Evolutionary conservation across 257 asterid species (phyloP).

Genomic region (Ilex asprella): DNA sequence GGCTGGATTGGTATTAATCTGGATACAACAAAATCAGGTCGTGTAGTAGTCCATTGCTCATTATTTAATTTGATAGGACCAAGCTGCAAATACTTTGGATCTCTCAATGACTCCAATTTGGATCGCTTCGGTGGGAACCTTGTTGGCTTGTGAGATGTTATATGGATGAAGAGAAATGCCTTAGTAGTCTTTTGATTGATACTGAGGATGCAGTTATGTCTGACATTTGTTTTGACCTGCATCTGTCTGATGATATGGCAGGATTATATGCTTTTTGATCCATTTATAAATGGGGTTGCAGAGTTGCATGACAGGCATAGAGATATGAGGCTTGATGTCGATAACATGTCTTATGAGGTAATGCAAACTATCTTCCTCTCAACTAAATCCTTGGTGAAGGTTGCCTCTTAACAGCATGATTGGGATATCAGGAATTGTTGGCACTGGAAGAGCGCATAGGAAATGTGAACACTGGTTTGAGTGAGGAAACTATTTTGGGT

Average conservation of each 20-base stretch:
- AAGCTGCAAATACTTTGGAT: too few species aligned
- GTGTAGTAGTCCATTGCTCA: too few species aligned
- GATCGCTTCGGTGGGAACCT: too few species aligned
- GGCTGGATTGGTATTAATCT: too few species aligned
- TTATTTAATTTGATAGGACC: too few species aligned
- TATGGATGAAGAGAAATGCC: too few species aligned
- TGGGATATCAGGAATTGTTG: constrained; percentile 56
- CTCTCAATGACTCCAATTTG: too few species aligned
- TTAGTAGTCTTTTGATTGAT: too few species aligned
- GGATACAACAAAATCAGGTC: too few species aligned
- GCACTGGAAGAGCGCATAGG: constrained; percentile 93
- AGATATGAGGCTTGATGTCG: constrained; percentile 91
- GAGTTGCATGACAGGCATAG: constrained; percentile 82
- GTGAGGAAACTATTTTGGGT: constrained; percentile 42
- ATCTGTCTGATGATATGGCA: constrained; percentile 12
- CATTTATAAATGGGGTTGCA: constrained; percentile 39
- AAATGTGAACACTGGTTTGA: constrained; percentile 73
- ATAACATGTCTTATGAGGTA: constrained; percentile 95
- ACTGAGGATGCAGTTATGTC: too few species aligned
- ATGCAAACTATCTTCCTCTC: constrained; percentile 3
- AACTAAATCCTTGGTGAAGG: constrained; percentile 1
- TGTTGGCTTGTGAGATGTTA: too few species aligned
- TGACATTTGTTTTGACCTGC: too few species aligned
- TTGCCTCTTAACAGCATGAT: neutral
- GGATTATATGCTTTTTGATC: constrained; percentile 67